Base-by-base conservation (phyloP, 2,329 filamentous ascomycete species). In the Zymoseptoria crescenta region DNA sequence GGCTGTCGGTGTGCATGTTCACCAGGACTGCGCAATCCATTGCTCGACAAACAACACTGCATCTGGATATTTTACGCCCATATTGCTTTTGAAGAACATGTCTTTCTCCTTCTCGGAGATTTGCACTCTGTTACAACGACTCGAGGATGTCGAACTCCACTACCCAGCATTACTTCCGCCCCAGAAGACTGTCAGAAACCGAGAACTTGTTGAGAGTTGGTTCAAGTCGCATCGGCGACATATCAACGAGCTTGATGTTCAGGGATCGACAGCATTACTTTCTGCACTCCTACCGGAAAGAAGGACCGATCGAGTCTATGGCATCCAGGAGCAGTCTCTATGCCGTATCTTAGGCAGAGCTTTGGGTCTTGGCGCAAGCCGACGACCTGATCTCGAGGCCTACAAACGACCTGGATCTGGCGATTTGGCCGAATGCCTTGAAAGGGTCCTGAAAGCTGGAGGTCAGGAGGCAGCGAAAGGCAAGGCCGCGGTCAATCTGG, bases 221-320 rank as follows among this genome's bases (percentile, higher is more conserved):
- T 94, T 95, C 72, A 70, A 72, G 13, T 75, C 77, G 1, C 82
- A 96, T 70, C 82, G 82, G 4, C 72, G 73, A 16, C 73, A 74
- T 1, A 79, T 96, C 16, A 75, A 86, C 68, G 76, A 79, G 0
- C 74, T 82, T 7, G 77, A 81, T 28, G 83, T 82, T 1, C 77
- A 86, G 8, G 64, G 65, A 67, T 77, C 80, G 1, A 76, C 83
- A 1, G 87, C 88, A 2, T 75, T 96, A 1, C 76, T 96, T 0
- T 92, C 88, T 1, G 86, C 87, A 2, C 74, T 96, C 0, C 81
- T 95, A 0, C 90, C 91, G 0, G 86, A 91, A 62, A 85, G 81
- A 64, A 81, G 91, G 56, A 86, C 84, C 2, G 91, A 96, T 69
- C 83, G 90, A 28, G 88, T 93, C 1, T 96, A 92, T 70, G 81